phyloP scores from a whole-genome alignment of 129 eudicot species.

The Flaveria ramosissima region DNA sequence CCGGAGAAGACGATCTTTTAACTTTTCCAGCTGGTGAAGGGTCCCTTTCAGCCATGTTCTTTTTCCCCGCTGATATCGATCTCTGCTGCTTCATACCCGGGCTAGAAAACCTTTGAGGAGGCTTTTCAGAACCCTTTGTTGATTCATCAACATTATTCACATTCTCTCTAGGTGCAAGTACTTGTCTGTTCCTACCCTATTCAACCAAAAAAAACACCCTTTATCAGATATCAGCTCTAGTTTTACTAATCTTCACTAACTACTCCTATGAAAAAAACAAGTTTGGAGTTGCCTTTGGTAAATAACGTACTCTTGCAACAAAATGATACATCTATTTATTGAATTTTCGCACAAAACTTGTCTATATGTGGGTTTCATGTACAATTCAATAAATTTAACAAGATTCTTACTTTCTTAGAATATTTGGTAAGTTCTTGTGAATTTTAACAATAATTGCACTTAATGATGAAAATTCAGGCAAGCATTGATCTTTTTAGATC shows the following conservation, averaged over 20 bases:
- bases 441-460: not conserved
- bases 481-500: no score
- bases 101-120: conserved; percentile 73
- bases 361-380: not conserved
- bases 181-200: conserved; percentile 50
- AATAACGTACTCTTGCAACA: conserved; percentile 6
- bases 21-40: conserved; percentile 78
- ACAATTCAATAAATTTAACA: not conserved
- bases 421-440: not conserved
- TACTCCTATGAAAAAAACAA: not conserved
- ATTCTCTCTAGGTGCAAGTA: conserved; percentile 57
- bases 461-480: not conserved
- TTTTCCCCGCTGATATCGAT: conserved; percentile 55
- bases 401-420: not conserved
- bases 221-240: no score
- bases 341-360: not conserved
- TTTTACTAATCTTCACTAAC: no score
- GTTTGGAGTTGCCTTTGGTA: not conserved
- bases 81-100: conserved; percentile 51
- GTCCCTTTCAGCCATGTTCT: conserved; percentile 61
- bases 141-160: conserved; percentile 33
- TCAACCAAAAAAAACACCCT: conserved; percentile 16
- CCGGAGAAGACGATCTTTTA: conserved; percentile 87
- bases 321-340: not conserved
- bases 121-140: conserved; percentile 33